phyloP scores from a whole-genome alignment of 768 basidiomycete species.

The Hericium coralloides region DNA sequence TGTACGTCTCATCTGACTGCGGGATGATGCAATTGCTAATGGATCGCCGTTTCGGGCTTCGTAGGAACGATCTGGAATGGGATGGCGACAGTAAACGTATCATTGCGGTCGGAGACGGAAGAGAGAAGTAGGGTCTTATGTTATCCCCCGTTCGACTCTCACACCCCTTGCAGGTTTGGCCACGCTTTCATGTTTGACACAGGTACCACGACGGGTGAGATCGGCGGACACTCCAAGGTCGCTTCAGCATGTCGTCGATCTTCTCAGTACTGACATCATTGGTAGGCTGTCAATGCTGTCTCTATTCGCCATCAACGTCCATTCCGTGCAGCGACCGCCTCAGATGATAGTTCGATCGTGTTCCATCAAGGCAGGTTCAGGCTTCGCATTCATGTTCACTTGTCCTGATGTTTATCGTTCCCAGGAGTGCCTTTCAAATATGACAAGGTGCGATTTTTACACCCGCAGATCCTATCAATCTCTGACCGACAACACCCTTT shows the following conservation, averaged over 20 bases:
- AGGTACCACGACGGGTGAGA: constrained; percentile 81
- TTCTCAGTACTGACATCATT: not conserved
- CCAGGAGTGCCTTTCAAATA: constrained; percentile 83
- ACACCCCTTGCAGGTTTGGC: constrained; percentile 47
- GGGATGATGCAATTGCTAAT: too few species aligned
- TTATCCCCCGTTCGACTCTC: not conserved
- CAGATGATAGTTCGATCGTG: constrained; percentile 73
- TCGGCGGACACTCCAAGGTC: constrained; percentile 85
- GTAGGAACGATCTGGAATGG: constrained; percentile 91
- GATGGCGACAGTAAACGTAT: constrained; percentile 96
- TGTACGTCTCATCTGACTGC: constrained; percentile 36
- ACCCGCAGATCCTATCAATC: not conserved
- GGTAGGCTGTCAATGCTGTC: constrained; percentile 77
- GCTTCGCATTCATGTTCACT: not conserved
- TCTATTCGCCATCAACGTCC: constrained; percentile 84
- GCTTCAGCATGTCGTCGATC: not conserved
- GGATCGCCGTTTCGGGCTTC: not conserved
- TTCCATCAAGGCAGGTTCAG: constrained; percentile 61
- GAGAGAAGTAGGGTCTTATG: constrained; percentile 57
- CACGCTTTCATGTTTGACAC: constrained; percentile 78
- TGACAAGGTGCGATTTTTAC: constrained; percentile 45
- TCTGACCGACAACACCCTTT: not conserved
- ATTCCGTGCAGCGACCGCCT: constrained; percentile 83
- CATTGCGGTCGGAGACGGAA: constrained; percentile 87
- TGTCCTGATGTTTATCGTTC: not conserved